Base-by-base conservation (phyloP, 2,329 filamentous ascomycete species). In the Ascochyta koolunga region DNA sequence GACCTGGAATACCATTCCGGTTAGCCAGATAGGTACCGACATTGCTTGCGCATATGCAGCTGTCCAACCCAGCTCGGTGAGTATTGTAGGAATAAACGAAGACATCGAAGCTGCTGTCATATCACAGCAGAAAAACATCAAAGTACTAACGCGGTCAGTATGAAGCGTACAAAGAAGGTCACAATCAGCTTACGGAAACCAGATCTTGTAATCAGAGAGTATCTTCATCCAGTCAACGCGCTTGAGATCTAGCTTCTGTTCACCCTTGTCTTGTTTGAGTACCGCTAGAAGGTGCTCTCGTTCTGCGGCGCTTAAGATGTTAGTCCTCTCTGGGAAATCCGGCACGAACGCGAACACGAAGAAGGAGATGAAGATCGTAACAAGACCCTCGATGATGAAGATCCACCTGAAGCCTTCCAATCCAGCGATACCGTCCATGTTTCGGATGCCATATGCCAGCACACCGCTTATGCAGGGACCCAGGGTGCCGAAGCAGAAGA, bases 371-470 rank as follows among this genome's bases (percentile, higher is more conserved):
- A 79, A 53, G 38, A 80, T 73, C 10, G 83, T 86, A 49, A 83
- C 56, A 41, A 84, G 60, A 1, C 83, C 84, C 64, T 86, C 83
- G 53, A 86, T 82, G 70, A 86, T 84, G 75, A 86, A 86, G 63
- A 86, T 86, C 68, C 70, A 71, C 32, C 67, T 58, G 56, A 63
- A 69, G 13, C 67, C 66, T 49, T 68, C 60, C 35, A 62, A 60
- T 4, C 62, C 66, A 15, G 64, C 58, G 22, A 67, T 55, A 4
- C 68, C 67, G 24, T 70, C 39, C 66, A 71, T 67, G 37, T 66
- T 66, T 18, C 68, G 62, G 69, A 75, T 46, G 74, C 76, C 40
- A 82, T 75, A 32, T 71, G 69, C 82, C 0, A 85, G 70, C 3
- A 85, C 70, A 1, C 83, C 82, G 22, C 82, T 83, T 46, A 85